Evolutionary conservation across 345 rosid species (phyloP).

Genomic region (Citrus medica): DNA sequence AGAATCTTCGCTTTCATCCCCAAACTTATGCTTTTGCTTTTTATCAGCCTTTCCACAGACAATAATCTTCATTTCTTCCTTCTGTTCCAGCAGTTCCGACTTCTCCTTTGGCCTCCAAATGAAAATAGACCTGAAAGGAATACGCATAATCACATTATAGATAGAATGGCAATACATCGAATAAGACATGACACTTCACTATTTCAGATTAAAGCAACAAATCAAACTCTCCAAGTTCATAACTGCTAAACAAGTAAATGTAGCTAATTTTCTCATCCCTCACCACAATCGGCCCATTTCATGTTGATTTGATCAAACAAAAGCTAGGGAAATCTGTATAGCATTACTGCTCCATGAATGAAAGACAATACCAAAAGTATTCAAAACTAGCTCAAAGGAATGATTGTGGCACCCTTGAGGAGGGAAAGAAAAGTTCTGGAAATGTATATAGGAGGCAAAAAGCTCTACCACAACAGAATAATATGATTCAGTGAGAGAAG

Average conservation of each 20-base stretch:
- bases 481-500: neutral
- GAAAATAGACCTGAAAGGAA: conserved; percentile 65
- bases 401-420: neutral
- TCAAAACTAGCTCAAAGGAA: neutral
- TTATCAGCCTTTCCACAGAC: conserved; percentile 47
- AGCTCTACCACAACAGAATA: neutral
- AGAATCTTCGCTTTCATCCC: conserved; percentile 45
- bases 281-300: neutral
- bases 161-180: neutral
- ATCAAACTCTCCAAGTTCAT: neutral
- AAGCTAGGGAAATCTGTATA: neutral
- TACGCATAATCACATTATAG: conserved; percentile 1
- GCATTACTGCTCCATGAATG: neutral
- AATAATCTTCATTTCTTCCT: conserved; percentile 53
- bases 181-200: neutral
- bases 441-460: neutral
- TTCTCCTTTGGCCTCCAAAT: conserved; percentile 84
- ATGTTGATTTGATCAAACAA: neutral
- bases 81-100: conserved; percentile 42
- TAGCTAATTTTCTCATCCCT: neutral
- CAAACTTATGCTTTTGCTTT: conserved; percentile 41
- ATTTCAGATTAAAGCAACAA: neutral
- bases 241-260: neutral
- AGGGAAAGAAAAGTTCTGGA: too few species aligned
- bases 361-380: neutral